Evolutionary conservation across 345 rosid species (phyloP).

Genomic region (Combretum micranthum): DNA sequence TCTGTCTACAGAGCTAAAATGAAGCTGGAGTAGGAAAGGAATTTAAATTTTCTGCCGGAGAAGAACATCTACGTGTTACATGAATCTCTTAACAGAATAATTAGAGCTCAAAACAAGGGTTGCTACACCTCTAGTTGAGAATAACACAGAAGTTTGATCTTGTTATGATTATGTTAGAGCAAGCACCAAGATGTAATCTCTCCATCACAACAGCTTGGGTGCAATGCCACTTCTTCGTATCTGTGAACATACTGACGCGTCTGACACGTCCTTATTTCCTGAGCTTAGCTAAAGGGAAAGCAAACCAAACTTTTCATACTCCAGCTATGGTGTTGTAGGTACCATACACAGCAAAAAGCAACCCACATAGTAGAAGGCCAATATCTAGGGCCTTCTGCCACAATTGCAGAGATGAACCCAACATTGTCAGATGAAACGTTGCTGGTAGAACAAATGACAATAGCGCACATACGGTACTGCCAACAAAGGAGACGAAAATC

Average conservation of each 20-base stretch:
- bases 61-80: no score
- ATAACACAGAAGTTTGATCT: no score
- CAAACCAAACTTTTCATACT: conserved; percentile 12
- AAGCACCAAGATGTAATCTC: neutral
- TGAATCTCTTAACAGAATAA: no score
- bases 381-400: conserved; percentile 62
- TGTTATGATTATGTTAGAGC: no score
- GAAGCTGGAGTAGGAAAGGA: no score
- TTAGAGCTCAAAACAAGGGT: no score
- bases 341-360: conserved; percentile 67
- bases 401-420: conserved; percentile 49
- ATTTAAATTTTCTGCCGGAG: no score
- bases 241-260: no score
- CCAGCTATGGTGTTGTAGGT: conserved; percentile 54
- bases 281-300: neutral
- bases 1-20: no score
- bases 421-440: conserved; percentile 56
- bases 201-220: neutral
- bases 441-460: conserved; percentile 83
- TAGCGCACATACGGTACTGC: conserved; percentile 70
- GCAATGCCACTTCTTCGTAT: neutral
- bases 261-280: no score
- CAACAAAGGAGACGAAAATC: conserved; percentile 61
- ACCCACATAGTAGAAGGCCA: conserved; percentile 49
- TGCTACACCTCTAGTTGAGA: no score